These are phyloP conservation scores for Yarrowia sp. DNA, from an alignment of 805 yeast genomes.

Conservation along the genomic window DNA sequence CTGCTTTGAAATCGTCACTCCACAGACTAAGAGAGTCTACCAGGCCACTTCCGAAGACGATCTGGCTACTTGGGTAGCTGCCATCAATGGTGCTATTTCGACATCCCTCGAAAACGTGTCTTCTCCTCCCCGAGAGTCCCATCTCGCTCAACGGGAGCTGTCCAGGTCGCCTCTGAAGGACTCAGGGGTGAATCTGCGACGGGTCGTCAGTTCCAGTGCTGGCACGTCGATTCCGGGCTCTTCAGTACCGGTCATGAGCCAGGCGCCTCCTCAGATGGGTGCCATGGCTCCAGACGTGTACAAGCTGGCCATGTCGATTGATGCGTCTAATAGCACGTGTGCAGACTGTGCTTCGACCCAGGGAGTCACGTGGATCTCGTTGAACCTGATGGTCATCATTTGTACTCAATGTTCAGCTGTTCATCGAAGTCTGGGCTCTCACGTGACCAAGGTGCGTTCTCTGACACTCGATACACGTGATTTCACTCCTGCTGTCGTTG, in stretches of 20 bases:
- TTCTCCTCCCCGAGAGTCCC: conserved; percentile 20
- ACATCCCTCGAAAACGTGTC: conserved; percentile 42
- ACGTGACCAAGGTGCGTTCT: conserved; percentile 73
- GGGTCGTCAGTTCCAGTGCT: conserved; percentile 4
- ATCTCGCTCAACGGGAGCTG: conserved; percentile 2
- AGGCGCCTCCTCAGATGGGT: neutral
- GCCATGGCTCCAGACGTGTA: conserved; percentile 26
- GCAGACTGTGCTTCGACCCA: conserved; percentile 72
- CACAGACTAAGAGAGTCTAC: conserved; percentile 65
- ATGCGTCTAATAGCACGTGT: conserved; percentile 61
- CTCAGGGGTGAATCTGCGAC: neutral
- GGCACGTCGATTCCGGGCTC: neutral
- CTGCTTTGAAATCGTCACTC: conserved; percentile 77
- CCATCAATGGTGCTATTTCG: conserved; percentile 55
- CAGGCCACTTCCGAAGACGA: conserved; percentile 74
- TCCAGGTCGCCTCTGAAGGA: conserved; percentile 14
- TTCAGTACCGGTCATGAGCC: neutral
- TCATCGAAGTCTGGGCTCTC: conserved; percentile 85
- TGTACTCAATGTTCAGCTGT: conserved; percentile 86
- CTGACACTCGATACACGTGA: conserved; percentile 64
- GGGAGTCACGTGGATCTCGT: conserved; percentile 80
- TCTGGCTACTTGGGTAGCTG: conserved; percentile 63
- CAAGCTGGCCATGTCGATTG: conserved; percentile 29
- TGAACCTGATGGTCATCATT: conserved; percentile 65
- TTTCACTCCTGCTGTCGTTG: conserved; percentile 57